A percentile compares a stretch with the other conserved stretches of the same genome.
Conservation (phyloP, 1,139 yeast species). For the Magnusiomyces clavatus region DNA sequence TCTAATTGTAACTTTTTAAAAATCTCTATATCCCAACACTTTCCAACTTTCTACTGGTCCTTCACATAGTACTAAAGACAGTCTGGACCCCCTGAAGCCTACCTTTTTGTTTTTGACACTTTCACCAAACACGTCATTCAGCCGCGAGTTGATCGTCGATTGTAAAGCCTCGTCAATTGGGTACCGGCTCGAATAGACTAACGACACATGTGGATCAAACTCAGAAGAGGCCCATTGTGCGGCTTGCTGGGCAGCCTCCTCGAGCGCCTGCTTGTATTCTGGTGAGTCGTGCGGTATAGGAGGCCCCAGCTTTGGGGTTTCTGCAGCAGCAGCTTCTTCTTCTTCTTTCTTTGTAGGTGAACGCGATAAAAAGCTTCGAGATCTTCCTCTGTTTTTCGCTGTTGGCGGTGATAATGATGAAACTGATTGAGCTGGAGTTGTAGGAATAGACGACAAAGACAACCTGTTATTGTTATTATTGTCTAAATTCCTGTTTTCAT, state of each 20-base stretch:
- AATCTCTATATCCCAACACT: conserved; percentile 44
- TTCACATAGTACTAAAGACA: conserved; percentile 64
- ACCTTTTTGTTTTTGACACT: conserved; percentile 35
- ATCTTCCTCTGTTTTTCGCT: too few species aligned
- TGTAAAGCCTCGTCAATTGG: conserved; percentile 66
- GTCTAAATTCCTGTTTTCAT: too few species aligned
- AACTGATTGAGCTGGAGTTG: background rate
- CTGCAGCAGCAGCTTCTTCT: conserved; percentile 14
- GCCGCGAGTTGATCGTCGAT: conserved; percentile 59
- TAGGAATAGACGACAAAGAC: background rate
- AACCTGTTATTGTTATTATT: background rate
- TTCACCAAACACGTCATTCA: conserved; percentile 58
- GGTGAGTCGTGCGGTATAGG: background rate
- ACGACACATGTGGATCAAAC: conserved; percentile 66
- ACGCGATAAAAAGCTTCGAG: too few species aligned
- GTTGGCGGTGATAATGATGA: background rate
- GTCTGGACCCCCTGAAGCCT: conserved; percentile 61
- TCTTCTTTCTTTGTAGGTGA: conserved; percentile 20
- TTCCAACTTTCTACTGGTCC: conserved; percentile 73
- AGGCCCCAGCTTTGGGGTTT: background rate
- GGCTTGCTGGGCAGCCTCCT: conserved; percentile 29
- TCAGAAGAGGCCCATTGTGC: conserved; percentile 49
- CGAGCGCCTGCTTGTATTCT: conserved; percentile 9
- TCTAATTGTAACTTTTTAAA: conserved; percentile 7
- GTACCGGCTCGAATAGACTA: conserved; percentile 58